These are phyloP conservation scores for Vigna reflexopilosa DNA, from an alignment of 306 rosid species.

Conservation along the genomic window DNA sequence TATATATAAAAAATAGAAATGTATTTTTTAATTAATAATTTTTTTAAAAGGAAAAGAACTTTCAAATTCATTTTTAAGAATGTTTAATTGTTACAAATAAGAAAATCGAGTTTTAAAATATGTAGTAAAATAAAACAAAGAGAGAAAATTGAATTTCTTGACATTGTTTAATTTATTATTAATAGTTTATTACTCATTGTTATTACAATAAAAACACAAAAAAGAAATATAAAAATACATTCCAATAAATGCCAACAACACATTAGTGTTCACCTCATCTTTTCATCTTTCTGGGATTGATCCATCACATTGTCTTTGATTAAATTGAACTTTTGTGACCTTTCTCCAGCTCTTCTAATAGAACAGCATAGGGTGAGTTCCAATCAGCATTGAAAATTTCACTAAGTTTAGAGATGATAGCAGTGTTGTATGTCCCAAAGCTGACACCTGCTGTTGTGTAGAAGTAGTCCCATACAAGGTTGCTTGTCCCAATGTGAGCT, in stretches of 20 bases:
- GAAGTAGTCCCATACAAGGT: constrained; percentile 93
- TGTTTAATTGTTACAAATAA: no score
- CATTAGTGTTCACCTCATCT: background rate
- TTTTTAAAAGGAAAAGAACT: no score
- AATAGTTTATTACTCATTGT: no score
- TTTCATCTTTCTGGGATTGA: background rate
- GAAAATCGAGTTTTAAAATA: no score
- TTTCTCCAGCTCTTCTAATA: constrained; percentile 54
- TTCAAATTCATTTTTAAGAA: no score
- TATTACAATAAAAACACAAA: no score
- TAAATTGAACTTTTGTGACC: constrained; percentile 52
- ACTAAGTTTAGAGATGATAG: constrained; percentile 70
- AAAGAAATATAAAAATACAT: background rate
- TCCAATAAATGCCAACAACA: background rate
- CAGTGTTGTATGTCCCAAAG: constrained; percentile 82
- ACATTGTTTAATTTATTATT: no score
- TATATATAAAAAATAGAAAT: no score
- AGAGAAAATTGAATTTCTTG: no score
- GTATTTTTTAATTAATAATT: no score
- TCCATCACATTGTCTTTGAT: constrained; percentile 19
- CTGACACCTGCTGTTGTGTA: constrained; percentile 87
- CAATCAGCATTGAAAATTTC: constrained; percentile 89
- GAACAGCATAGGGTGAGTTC: constrained; percentile 84
- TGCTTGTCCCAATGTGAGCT: constrained; percentile 91
- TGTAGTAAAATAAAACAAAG: no score